Conservation (phyloP, 306 rosid species). For the Malus asiatica region DNA sequence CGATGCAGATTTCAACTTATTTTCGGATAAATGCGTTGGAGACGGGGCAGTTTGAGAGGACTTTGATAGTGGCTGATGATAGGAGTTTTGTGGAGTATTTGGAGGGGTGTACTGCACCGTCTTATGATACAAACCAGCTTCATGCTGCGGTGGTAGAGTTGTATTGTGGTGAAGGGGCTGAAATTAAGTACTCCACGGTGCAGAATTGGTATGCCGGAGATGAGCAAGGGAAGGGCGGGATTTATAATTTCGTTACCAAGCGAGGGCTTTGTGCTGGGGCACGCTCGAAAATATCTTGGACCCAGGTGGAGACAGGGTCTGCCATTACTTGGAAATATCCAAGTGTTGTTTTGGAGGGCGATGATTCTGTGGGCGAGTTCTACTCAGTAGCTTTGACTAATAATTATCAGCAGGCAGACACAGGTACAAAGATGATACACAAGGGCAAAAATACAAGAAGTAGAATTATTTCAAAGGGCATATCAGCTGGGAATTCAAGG, state of each 20-base stretch:
- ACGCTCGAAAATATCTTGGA: conserved; percentile 80
- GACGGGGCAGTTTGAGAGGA: conserved; percentile 92
- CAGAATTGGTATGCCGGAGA: conserved; percentile 97
- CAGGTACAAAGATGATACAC: conserved; percentile 95
- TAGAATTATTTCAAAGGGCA: conserved; percentile 90
- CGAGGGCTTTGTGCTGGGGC: conserved; percentile 81
- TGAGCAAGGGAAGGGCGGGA: conserved; percentile 74
- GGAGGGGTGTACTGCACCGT: conserved; percentile 93
- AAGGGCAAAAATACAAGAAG: conserved; percentile 86
- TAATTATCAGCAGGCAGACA: conserved; percentile 87
- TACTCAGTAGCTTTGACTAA: conserved; percentile 89
- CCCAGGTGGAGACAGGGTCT: conserved; percentile 90
- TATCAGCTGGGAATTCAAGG: conserved; percentile 77
- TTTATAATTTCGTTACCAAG: conserved; percentile 80
- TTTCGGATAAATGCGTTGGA: conserved; percentile 79
- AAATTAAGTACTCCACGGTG: conserved; percentile 91
- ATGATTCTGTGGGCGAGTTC: conserved; percentile 81
- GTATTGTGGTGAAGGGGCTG: conserved; percentile 63
- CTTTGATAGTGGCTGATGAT: conserved; percentile 86
- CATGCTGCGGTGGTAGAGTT: conserved; percentile 95
- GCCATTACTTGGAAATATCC: conserved; percentile 97
- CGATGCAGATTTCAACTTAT: conserved; percentile 86
- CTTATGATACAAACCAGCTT: conserved; percentile 83
- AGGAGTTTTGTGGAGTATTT: conserved; percentile 83
- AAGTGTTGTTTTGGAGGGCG: conserved; percentile 89